Conservation (phyloP, 192 early-diverging fungal species). For the Coemansia sp. region DNA sequence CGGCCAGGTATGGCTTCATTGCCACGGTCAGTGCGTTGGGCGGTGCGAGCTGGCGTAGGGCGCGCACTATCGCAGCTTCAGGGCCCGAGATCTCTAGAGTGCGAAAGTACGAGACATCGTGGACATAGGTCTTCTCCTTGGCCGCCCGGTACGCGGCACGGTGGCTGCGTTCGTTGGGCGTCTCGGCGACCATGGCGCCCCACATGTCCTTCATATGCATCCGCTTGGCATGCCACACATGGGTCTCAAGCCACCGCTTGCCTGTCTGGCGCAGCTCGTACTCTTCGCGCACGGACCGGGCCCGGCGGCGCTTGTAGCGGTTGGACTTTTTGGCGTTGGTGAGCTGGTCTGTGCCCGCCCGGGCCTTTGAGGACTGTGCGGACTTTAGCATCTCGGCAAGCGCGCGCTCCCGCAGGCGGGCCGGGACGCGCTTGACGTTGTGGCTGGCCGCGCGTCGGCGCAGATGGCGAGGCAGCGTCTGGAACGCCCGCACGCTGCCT, state of each 20-base stretch:
- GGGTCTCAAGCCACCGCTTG: conserved; percentile 91
- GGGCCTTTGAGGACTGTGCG: conserved; percentile 17
- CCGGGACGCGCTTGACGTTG: conserved; percentile 90
- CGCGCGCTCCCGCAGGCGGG: conserved; percentile 71
- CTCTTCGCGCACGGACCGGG: conserved; percentile 19
- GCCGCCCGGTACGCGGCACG: conserved; percentile 70
- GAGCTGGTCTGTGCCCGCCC: conserved; percentile 8
- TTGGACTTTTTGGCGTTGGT: conserved; percentile 17
- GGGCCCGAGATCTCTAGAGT: conserved; percentile 68
- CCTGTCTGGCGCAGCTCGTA: conserved; percentile 40
- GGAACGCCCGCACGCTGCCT: conserved; percentile 68
- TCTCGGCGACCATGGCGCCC: conserved; percentile 62
- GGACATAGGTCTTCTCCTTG: conserved; percentile 66
- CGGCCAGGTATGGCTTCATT: conserved; percentile 3
- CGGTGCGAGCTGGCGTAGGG: conserved; percentile 58
- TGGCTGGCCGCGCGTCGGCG: conserved; percentile 91
- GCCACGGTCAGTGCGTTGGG: conserved; percentile 15
- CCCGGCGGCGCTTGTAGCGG: conserved; percentile 43
- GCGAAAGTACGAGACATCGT: conserved; percentile 79
- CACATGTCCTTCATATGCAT: conserved; percentile 89
- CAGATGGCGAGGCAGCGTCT: conserved; percentile 85
- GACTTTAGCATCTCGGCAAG: conserved; percentile 58
- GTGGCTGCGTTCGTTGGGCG: conserved; percentile 81
- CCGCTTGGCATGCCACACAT: conserved; percentile 97
- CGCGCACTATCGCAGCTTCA: conserved; percentile 34